Evolutionary conservation across 805 yeast genomes (phyloP).

Genomic region (Alloascoidea hylecoeti): DNA sequence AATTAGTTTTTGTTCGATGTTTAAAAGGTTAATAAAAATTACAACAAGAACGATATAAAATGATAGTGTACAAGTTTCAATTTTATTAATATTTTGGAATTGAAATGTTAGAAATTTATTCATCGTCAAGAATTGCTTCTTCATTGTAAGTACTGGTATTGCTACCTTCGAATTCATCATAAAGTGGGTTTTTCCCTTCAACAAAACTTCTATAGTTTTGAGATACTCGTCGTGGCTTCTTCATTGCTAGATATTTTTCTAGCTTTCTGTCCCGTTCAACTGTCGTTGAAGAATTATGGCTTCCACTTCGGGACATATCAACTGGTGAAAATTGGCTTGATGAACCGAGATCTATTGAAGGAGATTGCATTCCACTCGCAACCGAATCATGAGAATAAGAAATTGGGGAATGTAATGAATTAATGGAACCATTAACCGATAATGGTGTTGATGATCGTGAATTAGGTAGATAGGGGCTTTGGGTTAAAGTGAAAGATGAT

Average conservation of each 20-base stretch:
- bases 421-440: no score
- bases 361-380: neutral
- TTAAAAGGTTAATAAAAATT: no score
- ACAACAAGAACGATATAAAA: no score
- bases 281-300: neutral
- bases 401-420: neutral
- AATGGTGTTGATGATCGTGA: no score
- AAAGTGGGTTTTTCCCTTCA: conserved; percentile 1
- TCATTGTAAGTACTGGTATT: neutral
- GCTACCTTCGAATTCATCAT: neutral
- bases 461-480: neutral
- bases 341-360: neutral
- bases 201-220: neutral
- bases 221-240: neutral
- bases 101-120: no score
- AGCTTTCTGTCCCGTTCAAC: neutral
- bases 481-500: neutral
- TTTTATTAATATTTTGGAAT: no score
- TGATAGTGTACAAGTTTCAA: no score
- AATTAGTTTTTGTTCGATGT: no score
- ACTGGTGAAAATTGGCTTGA: neutral
- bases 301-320: neutral
- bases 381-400: neutral
- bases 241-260: neutral
- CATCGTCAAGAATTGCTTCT: neutral